Conservation (phyloP, 768 basidiomycete genomes). For the Collybiopsis luxurians region DNA sequence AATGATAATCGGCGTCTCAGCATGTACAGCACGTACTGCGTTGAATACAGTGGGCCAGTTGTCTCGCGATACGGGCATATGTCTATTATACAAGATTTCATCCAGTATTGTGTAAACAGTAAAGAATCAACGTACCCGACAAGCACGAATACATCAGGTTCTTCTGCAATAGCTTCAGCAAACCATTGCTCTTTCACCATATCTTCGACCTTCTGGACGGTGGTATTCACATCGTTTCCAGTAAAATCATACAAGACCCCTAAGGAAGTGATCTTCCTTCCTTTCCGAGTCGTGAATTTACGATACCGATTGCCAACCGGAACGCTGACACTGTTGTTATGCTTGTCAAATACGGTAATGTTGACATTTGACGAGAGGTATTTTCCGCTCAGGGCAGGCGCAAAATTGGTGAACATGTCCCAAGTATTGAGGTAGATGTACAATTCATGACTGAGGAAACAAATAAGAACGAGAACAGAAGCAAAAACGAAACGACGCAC, state of each 20-base stretch:
- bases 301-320: slow-evolving; percentile 30
- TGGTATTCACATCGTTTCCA: slow-evolving; percentile 66
- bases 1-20: slow-evolving; percentile 75
- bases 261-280: slow-evolving; percentile 72
- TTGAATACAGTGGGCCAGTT: slow-evolving; percentile 74
- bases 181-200: slow-evolving; percentile 89
- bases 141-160: slow-evolving; percentile 81
- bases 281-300: slow-evolving; percentile 32
- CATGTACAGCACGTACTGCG: slow-evolving; percentile 71
- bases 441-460: slow-evolving; percentile 68
- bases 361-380: slow-evolving; percentile 87
- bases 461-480: not conserved
- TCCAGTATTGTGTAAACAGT: too few species aligned
- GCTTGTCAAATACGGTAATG: slow-evolving; percentile 59
- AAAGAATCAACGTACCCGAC: slow-evolving; percentile 45
- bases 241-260: slow-evolving; percentile 80
- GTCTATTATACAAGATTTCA: too few species aligned
- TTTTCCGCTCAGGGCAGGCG: slow-evolving; percentile 59
- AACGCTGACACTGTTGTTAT: slow-evolving; percentile 32
- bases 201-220: slow-evolving; percentile 66
- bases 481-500: slow-evolving; percentile 32
- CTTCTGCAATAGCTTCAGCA: slow-evolving; percentile 69
- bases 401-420: slow-evolving; percentile 75
- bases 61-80: slow-evolving; percentile 78
- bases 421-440: slow-evolving; percentile 65